These are phyloP conservation scores for Bacidia rubella DNA, from an alignment of 495 filamentous ascomycete species.

Conservation along the genomic window DNA sequence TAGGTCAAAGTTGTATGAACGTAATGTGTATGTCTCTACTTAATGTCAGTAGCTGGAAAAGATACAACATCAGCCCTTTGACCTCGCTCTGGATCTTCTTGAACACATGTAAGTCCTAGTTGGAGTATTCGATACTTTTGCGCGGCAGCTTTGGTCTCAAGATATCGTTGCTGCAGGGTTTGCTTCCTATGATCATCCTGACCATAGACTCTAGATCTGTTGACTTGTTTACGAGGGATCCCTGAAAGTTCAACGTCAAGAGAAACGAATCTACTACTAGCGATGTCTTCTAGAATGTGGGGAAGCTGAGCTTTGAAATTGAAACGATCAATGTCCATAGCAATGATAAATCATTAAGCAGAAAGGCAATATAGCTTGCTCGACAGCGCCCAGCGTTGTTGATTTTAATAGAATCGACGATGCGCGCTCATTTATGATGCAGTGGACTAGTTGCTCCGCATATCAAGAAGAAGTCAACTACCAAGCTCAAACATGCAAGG, in stretches of 20 bases:
- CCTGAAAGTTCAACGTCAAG: conserved; percentile 72
- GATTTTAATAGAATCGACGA: no score
- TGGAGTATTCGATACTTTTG: conserved; percentile 62
- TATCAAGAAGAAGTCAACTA: no score
- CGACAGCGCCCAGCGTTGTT: not conserved
- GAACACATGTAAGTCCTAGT: conserved; percentile 56
- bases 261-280: conserved; percentile 49
- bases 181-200: conserved; percentile 18
- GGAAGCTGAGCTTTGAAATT: conserved; percentile 45
- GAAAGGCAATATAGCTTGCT: not conserved
- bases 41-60: conserved; percentile 8
- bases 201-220: conserved; percentile 9
- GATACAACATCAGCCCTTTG: conserved; percentile 10
- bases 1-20: conserved; percentile 57
- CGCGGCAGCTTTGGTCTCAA: conserved; percentile 48
- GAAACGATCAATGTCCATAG: conserved; percentile 49
- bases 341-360: not conserved
- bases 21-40: conserved; percentile 42
- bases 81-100: conserved; percentile 38
- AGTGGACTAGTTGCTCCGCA: no score
- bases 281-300: conserved; percentile 43
- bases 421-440: no score
- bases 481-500: no score
- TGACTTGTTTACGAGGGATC: conserved; percentile 30
- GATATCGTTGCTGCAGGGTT: conserved; percentile 52